Evolutionary conservation across 2,329 filamentous ascomycete species (phyloP).

Genomic region (Aspergillus novofumigatus): DNA sequence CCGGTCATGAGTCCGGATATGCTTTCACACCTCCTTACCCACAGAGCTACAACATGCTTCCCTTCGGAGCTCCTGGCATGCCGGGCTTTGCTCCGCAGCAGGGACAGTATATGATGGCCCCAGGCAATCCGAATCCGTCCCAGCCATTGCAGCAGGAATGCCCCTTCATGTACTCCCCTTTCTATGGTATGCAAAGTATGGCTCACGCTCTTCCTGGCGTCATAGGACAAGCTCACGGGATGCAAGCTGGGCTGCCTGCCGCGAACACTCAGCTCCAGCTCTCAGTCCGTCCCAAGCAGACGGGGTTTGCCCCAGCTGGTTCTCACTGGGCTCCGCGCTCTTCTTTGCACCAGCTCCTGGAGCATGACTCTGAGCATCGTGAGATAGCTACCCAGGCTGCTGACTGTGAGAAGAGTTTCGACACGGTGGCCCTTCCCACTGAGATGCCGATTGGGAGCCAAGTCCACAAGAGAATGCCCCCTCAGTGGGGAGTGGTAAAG

Average conservation of each 20-base stretch:
- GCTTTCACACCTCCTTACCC: neutral
- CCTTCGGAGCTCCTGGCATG: neutral
- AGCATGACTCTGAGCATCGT: slow-evolving; percentile 1
- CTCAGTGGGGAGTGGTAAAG: slow-evolving; percentile 30
- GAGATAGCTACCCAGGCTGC: neutral
- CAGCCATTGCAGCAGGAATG: neutral
- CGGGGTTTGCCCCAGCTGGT: neutral
- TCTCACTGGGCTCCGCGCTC: neutral
- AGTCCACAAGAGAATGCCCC: slow-evolving; percentile 15
- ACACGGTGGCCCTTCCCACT: slow-evolving; percentile 13
- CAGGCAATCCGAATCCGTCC: neutral
- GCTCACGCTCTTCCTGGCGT: neutral
- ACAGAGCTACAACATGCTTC: neutral
- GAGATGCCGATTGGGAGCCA: slow-evolving; percentile 28
- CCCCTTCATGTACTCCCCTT: neutral
- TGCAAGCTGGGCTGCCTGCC: neutral
- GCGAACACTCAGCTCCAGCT: neutral
- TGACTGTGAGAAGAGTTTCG: slow-evolving; percentile 4
- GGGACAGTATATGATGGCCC: neutral
- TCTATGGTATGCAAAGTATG: neutral
- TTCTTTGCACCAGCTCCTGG: slow-evolving; percentile 1
- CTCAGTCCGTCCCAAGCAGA: neutral
- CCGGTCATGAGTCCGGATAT: slow-evolving; percentile 1
- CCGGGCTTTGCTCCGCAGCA: neutral
- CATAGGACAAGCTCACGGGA: neutral